phyloP scores from a whole-genome alignment of 768 basidiomycete species.

The Suillus lakei region DNA sequence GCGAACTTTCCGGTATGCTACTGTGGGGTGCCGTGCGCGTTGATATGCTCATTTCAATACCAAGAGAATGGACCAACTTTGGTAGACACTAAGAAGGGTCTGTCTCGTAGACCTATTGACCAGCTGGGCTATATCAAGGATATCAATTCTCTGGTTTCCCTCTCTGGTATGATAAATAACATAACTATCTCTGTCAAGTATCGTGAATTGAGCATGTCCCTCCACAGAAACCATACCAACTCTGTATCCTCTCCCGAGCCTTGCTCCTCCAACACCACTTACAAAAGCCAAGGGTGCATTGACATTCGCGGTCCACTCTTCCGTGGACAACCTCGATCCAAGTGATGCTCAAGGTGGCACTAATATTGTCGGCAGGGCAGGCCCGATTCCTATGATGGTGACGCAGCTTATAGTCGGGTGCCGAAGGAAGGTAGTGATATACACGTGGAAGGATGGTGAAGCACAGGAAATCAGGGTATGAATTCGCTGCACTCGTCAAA shows the following conservation, averaged over 20 bases:
- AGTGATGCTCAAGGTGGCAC: constrained; percentile 26
- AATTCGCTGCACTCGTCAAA: not conserved
- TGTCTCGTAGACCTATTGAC: constrained; percentile 78
- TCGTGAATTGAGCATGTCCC: constrained; percentile 8
- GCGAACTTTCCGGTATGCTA: constrained; percentile 43
- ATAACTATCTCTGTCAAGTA: not conserved
- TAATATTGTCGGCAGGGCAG: constrained; percentile 28
- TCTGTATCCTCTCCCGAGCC: constrained; percentile 74
- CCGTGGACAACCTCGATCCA: constrained; percentile 49
- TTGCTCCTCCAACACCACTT: constrained; percentile 73
- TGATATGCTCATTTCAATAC: not conserved
- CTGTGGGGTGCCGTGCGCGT: not conserved
- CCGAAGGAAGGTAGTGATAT: constrained; percentile 80
- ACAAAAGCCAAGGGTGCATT: constrained; percentile 80
- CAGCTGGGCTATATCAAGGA: constrained; percentile 87
- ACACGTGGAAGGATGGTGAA: constrained; percentile 87
- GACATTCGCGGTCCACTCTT: constrained; percentile 78
- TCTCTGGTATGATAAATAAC: constrained; percentile 66
- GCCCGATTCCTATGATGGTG: constrained; percentile 66
- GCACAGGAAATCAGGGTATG: constrained; percentile 71
- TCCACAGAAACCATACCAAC: constrained; percentile 70
- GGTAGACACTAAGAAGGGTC: constrained; percentile 67
- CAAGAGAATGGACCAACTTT: constrained; percentile 32
- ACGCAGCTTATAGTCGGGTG: constrained; percentile 87
- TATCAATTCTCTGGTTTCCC: constrained; percentile 80